Conservation (phyloP, 2,329 filamentous ascomycete species). For the Alternaria arborescens region DNA sequence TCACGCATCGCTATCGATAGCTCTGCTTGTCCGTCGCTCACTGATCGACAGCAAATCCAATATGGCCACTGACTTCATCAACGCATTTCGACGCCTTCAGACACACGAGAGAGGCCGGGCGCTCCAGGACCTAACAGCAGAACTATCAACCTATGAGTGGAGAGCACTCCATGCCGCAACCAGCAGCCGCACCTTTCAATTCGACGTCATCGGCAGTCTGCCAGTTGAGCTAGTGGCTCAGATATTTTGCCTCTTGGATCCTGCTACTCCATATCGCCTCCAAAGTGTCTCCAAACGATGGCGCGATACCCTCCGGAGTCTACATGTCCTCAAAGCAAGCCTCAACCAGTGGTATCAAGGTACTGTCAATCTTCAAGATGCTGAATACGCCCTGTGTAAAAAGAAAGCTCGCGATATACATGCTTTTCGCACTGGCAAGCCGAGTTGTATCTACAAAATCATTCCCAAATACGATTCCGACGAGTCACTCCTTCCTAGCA, state of each 20-base stretch:
- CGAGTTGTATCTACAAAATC: constrained; percentile 10
- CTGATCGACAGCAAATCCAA: background rate
- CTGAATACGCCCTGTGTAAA: constrained; percentile 25
- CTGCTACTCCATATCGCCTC: constrained; percentile 37
- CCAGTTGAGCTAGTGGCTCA: constrained; percentile 51
- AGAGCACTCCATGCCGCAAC: constrained; percentile 30
- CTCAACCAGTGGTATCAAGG: constrained; percentile 37
- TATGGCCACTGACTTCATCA: constrained; percentile 20
- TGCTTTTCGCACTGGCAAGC: constrained; percentile 34
- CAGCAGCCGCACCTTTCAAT: constrained; percentile 34
- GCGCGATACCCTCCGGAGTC: constrained; percentile 38
- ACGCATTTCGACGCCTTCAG: constrained; percentile 30
- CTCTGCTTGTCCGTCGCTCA: background rate
- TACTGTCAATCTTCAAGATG: constrained; percentile 18
- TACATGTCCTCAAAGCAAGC: constrained; percentile 27
- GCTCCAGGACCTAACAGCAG: constrained; percentile 33
- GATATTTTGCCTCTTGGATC: constrained; percentile 47
- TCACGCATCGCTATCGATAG: background rate
- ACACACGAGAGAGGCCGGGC: constrained; percentile 27
- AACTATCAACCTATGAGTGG: constrained; percentile 46
- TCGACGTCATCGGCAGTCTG: constrained; percentile 48
- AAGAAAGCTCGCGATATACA: constrained; percentile 36
- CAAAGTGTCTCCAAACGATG: constrained; percentile 47
- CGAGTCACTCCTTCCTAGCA: background rate
- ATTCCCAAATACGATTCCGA: background rate